phyloP scores from a whole-genome alignment of 2,329 filamentous ascomycete genomes.

The Chrysoporthe deuterocubensis region DNA sequence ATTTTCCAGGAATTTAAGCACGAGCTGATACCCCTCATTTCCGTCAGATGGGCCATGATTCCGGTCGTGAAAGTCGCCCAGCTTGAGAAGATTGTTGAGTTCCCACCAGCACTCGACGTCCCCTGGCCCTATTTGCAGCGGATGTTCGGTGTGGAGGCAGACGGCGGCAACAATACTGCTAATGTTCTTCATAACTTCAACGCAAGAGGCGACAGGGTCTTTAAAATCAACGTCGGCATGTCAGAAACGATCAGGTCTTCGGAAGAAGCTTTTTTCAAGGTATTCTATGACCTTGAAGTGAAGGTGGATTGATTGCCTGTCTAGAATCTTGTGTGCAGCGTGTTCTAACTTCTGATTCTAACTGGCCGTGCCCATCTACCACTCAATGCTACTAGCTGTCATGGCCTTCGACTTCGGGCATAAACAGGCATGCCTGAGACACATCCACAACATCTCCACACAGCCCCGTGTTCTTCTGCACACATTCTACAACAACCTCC shows the following conservation, averaged over 20 bases:
- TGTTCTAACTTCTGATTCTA: not conserved
- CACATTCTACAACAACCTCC: constrained; percentile 1
- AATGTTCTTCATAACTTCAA: constrained; percentile 1
- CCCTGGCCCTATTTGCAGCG: constrained; percentile 2
- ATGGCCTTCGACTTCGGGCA: not conserved
- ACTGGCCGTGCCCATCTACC: not conserved
- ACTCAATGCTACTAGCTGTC: not conserved
- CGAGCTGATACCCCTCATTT: too few species aligned
- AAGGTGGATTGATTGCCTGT: not conserved
- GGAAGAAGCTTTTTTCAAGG: constrained; percentile 1
- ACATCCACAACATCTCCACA: not conserved
- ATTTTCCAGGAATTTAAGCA: too few species aligned
- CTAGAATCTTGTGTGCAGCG: not conserved
- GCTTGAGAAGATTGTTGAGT: not conserved
- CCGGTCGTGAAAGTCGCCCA: constrained; percentile 1
- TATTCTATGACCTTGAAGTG: not conserved
- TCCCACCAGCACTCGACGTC: constrained; percentile 1
- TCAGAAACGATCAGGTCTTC: not conserved
- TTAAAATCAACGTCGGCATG: not conserved
- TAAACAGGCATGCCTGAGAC: not conserved
- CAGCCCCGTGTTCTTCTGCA: not conserved
- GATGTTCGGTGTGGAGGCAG: not conserved
- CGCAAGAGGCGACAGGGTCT: not conserved
- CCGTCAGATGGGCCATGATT: constrained; percentile 1
- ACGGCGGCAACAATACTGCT: constrained; percentile 1